These are phyloP conservation scores for Kodamaea sp. DNA, from an alignment of 1,139 yeast species.

Conservation along the genomic window DNA sequence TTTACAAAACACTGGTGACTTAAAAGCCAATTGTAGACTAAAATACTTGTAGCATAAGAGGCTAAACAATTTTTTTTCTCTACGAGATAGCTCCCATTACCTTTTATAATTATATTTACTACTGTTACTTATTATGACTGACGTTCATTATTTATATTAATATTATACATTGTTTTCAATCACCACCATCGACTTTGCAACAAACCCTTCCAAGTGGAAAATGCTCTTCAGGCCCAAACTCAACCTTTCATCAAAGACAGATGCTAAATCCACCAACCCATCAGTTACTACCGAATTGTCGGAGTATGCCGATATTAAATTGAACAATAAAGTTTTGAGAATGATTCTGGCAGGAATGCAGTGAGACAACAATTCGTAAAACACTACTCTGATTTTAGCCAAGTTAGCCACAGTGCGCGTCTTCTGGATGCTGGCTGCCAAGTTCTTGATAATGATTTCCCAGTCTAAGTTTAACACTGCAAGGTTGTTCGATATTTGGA, in stretches of 20 bases:
- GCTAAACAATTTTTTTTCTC: no score
- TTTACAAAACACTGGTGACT: no score
- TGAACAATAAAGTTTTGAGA: conserved; percentile 65
- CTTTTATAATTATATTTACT: no score
- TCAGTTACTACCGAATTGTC: conserved; percentile 36
- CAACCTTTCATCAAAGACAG: conserved; percentile 83
- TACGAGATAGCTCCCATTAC: no score
- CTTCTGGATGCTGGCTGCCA: conserved; percentile 60
- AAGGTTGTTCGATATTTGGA: conserved; percentile 44
- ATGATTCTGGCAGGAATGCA: conserved; percentile 87
- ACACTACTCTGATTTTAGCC: conserved; percentile 68
- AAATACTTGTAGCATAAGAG: no score
- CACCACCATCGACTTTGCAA: conserved; percentile 81
- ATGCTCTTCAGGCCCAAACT: conserved; percentile 86
- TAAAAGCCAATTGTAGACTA: no score
- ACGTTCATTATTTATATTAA: no score
- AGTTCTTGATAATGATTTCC: conserved; percentile 71
- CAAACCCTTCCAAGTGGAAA: conserved; percentile 92
- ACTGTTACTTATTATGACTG: no score
- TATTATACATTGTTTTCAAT: conserved; percentile 15
- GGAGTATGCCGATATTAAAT: conserved; percentile 47
- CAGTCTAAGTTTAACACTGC: conserved; percentile 68
- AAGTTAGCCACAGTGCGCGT: conserved; percentile 72
- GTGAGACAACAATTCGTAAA: conserved; percentile 87
- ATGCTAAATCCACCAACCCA: conserved; percentile 64